Percentiles rank a stretch among this genome's conserved stretches.
Evolutionary conservation across 2,329 filamentous ascomycete genomes (phyloP).

Genomic region (Sporothrix inflata): DNA sequence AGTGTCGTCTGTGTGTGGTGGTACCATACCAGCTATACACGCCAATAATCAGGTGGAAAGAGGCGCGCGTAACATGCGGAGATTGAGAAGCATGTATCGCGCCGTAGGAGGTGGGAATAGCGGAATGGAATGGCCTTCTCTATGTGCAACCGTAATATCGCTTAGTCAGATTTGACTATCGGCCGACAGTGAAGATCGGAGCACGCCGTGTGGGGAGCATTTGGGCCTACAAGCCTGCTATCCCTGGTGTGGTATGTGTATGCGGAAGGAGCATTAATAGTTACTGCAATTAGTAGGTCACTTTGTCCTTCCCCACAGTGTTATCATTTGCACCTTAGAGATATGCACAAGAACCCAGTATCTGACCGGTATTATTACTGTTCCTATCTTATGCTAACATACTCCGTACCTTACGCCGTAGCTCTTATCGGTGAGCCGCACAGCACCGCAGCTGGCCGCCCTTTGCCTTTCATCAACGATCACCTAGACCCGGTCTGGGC

Average conservation of each 20-base stretch:
- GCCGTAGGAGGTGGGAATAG: too few species aligned
- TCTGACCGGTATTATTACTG: not conserved
- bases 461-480: not conserved
- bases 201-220: not conserved
- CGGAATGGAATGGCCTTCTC: too few species aligned
- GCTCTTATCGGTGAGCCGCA: constrained; percentile 22
- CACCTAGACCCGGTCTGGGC: not conserved
- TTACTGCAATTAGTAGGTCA: not conserved
- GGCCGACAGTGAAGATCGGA: not conserved
- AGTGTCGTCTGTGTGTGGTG: too few species aligned
- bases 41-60: too few species aligned
- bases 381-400: too few species aligned
- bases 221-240: not conserved
- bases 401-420: not conserved
- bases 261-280: not conserved
- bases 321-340: not conserved
- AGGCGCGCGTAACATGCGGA: too few species aligned
- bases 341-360: not conserved
- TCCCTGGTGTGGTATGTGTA: not conserved
- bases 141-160: not conserved
- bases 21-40: too few species aligned
- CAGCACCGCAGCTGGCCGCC: constrained; percentile 12
- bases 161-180: too few species aligned
- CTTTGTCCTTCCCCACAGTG: not conserved
- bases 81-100: too few species aligned